Evolutionary conservation across 2,329 filamentous ascomycete species (phyloP), one percentile per base, ranked within the genome.

Genomic region (Stagonosporopsis cucurbitacearum): DNA sequence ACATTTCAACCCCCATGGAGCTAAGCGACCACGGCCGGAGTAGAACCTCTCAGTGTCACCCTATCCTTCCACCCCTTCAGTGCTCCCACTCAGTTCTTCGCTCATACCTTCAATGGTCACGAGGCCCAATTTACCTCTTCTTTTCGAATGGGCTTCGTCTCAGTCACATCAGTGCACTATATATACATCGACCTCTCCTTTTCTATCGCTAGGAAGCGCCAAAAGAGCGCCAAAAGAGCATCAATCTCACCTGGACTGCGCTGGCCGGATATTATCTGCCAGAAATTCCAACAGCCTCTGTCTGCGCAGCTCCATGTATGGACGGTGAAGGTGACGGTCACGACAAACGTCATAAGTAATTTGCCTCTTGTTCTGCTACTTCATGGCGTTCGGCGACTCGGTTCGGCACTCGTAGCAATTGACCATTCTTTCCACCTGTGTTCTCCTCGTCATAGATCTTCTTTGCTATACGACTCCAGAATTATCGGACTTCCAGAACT

Each of bases 1-100:
- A 51, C 86, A 86, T 76, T 90, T 90, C 81, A 94, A 94, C 68
- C 91, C 91, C 6, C 91, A 94, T 65, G 90, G 90, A 26, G 87
- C 88, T 3, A 95, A 95, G 79, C 83, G 91, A 63, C 88, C 89
- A 63, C 84, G 91, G 60, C 89, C 90, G 58, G 91, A 93, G 65
- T 85, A 78, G 48, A 30, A 28, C 15, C 20, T 15, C 7, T 17
- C 5, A 13, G 22, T n/a, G 42, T 35, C n/a, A 22, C 22, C 23
- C 19, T 19, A 3, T 8, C 6, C 19, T 3, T 5, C 28, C 28
- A 17, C 26, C 9, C 9, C 9, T 22, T n/a, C n/a, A 32, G 30
- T 15, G 13, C 12, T 32, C 30, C 28, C 28, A 30, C 30, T 7
- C 13, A n/a, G 30, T 32, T 7, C 30, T 32, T 15, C 30, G n/a